Conservation (phyloP, 1,139 yeast genomes). For the Pneumocystis wakefieldiae region DNA sequence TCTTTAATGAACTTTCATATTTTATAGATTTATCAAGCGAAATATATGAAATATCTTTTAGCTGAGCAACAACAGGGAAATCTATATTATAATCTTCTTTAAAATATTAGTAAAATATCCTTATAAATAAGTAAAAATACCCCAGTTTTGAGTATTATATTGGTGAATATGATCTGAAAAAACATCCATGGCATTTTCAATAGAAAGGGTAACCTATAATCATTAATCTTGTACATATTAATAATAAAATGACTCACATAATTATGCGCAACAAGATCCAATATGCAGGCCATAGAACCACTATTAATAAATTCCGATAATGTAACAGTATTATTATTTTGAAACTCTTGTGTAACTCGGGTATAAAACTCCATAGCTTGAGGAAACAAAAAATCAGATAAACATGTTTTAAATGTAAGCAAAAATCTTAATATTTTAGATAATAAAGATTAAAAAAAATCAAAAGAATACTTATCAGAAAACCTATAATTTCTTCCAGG, state of each 20-base stretch:
- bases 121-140: neutral
- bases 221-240: neutral
- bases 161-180: neutral
- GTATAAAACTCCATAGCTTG: neutral
- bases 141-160: neutral
- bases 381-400: neutral
- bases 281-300: neutral
- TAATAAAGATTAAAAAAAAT: neutral
- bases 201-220: neutral
- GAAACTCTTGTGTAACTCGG: neutral
- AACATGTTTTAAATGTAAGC: neutral
- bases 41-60: neutral
- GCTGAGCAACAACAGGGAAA: neutral
- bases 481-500: neutral
- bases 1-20: neutral
- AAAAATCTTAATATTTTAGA: neutral
- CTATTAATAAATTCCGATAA: neutral
- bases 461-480: neutral
- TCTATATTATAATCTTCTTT: neutral
- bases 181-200: neutral
- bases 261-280: neutral
- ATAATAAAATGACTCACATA: neutral
- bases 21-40: neutral
- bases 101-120: neutral
- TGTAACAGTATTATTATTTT: neutral